These are phyloP conservation scores for Chlorencoelia australis DNA, from an alignment of 2,329 filamentous ascomycete genomes.

Conservation along the genomic window DNA sequence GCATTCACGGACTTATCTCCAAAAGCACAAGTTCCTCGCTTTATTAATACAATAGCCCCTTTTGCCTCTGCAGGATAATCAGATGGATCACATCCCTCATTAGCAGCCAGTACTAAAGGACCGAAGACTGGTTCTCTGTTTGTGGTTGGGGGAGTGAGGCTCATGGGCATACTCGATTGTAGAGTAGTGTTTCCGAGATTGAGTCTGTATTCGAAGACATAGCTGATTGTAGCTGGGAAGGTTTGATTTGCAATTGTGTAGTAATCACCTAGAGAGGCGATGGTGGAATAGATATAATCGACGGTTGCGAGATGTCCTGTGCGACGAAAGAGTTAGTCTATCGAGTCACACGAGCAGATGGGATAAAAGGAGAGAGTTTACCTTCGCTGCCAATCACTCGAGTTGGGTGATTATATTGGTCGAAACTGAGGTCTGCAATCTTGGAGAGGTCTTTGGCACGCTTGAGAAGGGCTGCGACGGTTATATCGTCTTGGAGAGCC, in stretches of 20 bases:
- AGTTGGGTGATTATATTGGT: slow-evolving; percentile 58
- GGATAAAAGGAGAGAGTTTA: slow-evolving; percentile 22
- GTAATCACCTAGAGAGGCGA: slow-evolving; percentile 47
- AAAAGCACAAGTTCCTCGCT: slow-evolving; percentile 61
- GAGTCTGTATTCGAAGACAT: slow-evolving; percentile 47
- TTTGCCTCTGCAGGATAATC: slow-evolving; percentile 52
- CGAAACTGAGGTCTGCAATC: slow-evolving; percentile 47
- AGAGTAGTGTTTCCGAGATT: slow-evolving; percentile 44
- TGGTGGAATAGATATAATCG: slow-evolving; percentile 47
- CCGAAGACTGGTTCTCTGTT: slow-evolving; percentile 49
- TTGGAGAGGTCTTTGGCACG: slow-evolving; percentile 52
- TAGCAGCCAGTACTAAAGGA: slow-evolving; percentile 47
- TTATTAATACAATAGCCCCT: slow-evolving; percentile 60
- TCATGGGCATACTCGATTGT: slow-evolving; percentile 44
- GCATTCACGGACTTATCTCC: slow-evolving; percentile 60
- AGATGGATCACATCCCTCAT: slow-evolving; percentile 50
- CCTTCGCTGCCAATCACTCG: slow-evolving; percentile 60
- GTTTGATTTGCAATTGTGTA: slow-evolving; percentile 53
- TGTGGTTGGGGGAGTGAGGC: slow-evolving; percentile 56
- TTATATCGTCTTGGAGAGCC: slow-evolving; percentile 47
- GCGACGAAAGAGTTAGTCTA: slow-evolving; percentile 14
- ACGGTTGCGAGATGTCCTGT: slow-evolving; percentile 55
- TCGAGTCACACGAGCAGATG: slow-evolving; percentile 3
- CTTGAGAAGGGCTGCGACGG: slow-evolving; percentile 42
- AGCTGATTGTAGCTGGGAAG: slow-evolving; percentile 52